Evolutionary conservation across 2,329 filamentous ascomycete species (phyloP).

Genomic region (Pseudocercospora pini-densiflorae): DNA sequence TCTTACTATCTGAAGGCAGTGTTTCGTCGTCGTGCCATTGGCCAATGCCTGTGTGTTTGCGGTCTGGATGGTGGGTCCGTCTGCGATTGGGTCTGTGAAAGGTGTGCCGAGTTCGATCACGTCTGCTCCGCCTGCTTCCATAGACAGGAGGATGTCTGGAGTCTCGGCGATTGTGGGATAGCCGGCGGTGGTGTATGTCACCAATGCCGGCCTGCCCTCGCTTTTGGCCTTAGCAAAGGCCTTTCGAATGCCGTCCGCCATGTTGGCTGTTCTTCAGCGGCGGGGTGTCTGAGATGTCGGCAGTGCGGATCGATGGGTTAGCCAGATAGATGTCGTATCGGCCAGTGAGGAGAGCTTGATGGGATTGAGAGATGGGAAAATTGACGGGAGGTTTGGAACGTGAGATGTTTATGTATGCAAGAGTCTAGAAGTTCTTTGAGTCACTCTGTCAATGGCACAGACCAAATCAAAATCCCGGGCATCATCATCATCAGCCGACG

Average conservation of each 20-base stretch:
- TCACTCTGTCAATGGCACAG: not conserved
- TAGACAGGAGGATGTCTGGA: constrained; percentile 79
- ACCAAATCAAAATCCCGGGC: not conserved
- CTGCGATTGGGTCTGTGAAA: constrained; percentile 97
- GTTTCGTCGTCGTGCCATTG: constrained; percentile 84
- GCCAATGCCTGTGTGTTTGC: constrained; percentile 86
- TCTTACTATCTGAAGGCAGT: constrained; percentile 81
- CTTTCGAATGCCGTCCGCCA: constrained; percentile 54
- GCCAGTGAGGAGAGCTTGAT: too few species aligned
- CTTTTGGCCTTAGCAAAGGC: constrained; percentile 57
- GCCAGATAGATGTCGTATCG: too few species aligned
- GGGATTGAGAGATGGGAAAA: too few species aligned
- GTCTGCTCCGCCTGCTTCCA: constrained; percentile 94
- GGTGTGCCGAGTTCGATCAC: constrained; percentile 94
- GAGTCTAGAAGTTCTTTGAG: not conserved
- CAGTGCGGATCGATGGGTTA: not conserved
- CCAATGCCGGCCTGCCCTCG: constrained; percentile 70
- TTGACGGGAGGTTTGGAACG: not conserved
- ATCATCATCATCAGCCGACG: not conserved
- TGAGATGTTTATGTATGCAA: not conserved
- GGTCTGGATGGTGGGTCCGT: constrained; percentile 95
- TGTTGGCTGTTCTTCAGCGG: constrained; percentile 30
- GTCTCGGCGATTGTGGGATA: constrained; percentile 84
- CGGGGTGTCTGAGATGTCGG: not conserved
- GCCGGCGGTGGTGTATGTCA: constrained; percentile 95